These are phyloP conservation scores for Tulasnella sp. DNA, from an alignment of 768 basidiomycete species.

Conservation along the genomic window DNA sequence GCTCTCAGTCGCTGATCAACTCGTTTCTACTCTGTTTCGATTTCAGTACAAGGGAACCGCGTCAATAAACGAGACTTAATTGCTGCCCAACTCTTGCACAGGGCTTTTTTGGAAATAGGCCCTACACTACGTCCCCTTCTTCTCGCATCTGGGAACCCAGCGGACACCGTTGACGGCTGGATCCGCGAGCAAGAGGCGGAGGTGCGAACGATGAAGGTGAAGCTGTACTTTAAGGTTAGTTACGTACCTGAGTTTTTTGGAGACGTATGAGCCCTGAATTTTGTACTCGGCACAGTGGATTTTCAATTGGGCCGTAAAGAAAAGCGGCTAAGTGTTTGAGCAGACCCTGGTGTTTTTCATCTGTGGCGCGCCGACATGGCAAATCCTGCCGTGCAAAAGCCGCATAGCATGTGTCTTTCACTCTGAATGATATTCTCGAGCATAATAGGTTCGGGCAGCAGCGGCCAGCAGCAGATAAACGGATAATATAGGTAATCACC, in stretches of 20 bases:
- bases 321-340: too few relatives aligned
- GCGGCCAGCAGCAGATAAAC: too few relatives aligned
- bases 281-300: neutral
- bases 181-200: conserved; percentile 2
- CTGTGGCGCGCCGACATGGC: too few relatives aligned
- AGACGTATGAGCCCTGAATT: neutral
- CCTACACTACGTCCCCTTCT: neutral
- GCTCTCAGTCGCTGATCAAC: neutral
- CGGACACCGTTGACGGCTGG: conserved; percentile 25
- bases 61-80: neutral
- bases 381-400: too few relatives aligned
- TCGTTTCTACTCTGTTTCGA: neutral
- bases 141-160: conserved; percentile 4
- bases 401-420: too few relatives aligned
- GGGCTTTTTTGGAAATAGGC: neutral
- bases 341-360: too few relatives aligned
- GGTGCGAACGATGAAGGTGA: conserved; percentile 11
- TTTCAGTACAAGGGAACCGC: neutral
- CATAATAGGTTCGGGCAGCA: too few relatives aligned
- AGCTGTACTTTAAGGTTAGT: conserved; percentile 9
- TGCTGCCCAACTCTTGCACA: neutral
- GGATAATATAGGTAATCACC: too few relatives aligned
- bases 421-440: too few relatives aligned
- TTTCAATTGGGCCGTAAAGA: too few relatives aligned
- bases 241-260: neutral